A percentile compares a stretch with the other conserved stretches of the same genome.
These are phyloP conservation scores for Huntiella savannae DNA, from an alignment of 2,329 filamentous ascomycete genomes.

Conservation along the genomic window DNA sequence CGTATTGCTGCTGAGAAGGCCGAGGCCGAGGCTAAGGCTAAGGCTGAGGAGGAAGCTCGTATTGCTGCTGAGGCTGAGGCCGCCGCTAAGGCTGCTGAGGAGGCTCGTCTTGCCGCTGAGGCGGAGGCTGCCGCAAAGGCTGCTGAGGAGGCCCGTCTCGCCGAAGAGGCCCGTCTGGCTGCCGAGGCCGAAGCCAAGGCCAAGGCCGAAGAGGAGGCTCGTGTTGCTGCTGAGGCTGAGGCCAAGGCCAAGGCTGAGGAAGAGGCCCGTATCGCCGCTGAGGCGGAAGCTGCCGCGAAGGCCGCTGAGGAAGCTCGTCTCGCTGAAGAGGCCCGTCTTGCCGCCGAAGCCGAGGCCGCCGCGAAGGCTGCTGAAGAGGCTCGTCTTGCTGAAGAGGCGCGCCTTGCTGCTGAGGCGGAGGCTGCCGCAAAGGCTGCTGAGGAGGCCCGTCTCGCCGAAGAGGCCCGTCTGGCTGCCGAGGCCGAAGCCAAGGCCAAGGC, in stretches of 20 bases:
- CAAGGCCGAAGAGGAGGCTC: constrained; percentile 40
- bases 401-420: constrained; percentile 9
- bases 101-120: constrained; percentile 9
- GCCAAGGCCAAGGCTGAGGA: constrained; percentile 39
- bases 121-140: constrained; percentile 10
- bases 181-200: no score
- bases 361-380: not conserved
- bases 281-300: constrained; percentile 12
- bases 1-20: constrained; percentile 25
- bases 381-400: constrained; percentile 6
- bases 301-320: constrained; percentile 10
- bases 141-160: constrained; percentile 4
- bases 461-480: constrained; percentile 35
- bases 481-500: constrained; percentile 36
- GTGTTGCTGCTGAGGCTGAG: not conserved
- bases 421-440: constrained; percentile 10
- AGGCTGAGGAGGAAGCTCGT: not conserved
- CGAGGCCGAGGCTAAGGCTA: not conserved
- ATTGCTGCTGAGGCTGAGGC: no score
- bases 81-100: no score
- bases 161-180: constrained; percentile 7
- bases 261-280: constrained; percentile 27
- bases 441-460: not conserved
- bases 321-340: not conserved
- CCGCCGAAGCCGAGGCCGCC: constrained; percentile 12